These are phyloP conservation scores for Inga laurina DNA, from an alignment of 306 rosid species.

Conservation along the genomic window DNA sequence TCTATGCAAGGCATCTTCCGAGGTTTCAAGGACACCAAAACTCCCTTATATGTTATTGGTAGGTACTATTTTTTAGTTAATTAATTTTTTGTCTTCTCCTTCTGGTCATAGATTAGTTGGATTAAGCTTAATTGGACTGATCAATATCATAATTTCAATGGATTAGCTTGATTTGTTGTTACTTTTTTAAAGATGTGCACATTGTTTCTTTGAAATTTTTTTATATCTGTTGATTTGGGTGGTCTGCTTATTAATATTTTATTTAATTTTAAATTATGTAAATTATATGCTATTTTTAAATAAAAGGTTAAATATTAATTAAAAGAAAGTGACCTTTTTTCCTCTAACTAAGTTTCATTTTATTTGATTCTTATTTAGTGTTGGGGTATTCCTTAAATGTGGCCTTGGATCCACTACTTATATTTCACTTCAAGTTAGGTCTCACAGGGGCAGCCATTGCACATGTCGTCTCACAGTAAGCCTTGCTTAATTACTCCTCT, in stretches of 20 bases:
- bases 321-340: background rate
- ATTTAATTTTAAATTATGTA: too few relatives aligned
- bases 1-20: slow-evolving; percentile 98
- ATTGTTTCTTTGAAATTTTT: too few relatives aligned
- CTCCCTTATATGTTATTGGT: slow-evolving; percentile 92
- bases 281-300: background rate
- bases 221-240: too few relatives aligned
- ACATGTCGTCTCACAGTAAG: slow-evolving; percentile 95
- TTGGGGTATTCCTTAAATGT: slow-evolving; percentile 68
- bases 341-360: background rate
- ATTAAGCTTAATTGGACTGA: too few relatives aligned
- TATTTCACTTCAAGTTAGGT: slow-evolving; percentile 72
- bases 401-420: slow-evolving; percentile 77
- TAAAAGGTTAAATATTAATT: background rate
- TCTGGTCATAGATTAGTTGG: too few relatives aligned
- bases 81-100: background rate
- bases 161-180: too few relatives aligned
- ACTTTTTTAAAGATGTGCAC: too few relatives aligned
- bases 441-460: slow-evolving; percentile 93
- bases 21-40: slow-evolving; percentile 94
- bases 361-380: slow-evolving; percentile 42
- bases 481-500: background rate
- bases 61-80: background rate
- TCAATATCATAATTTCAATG: too few relatives aligned
- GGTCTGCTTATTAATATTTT: too few relatives aligned